Conservation (phyloP, 2,329 filamentous ascomycete species). For the Ascosphaera aggregata region DNA sequence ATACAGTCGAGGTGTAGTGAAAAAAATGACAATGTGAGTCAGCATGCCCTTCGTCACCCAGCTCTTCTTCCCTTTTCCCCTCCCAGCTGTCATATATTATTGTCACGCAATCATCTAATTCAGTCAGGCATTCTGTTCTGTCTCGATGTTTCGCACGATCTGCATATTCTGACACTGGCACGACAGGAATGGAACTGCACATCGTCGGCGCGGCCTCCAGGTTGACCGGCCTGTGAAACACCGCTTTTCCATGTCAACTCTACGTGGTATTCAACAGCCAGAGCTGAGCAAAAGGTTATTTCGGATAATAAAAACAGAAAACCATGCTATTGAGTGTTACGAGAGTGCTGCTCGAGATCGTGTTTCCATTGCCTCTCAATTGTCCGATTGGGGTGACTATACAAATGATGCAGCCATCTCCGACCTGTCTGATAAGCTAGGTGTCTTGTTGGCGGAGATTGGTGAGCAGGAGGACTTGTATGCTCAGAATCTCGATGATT, state of each 20-base stretch:
- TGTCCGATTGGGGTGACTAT: slow-evolving; percentile 90
- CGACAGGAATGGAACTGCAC: neutral
- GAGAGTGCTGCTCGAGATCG: slow-evolving; percentile 71
- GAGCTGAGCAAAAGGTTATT: slow-evolving; percentile 76
- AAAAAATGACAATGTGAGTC: too few relatives aligned
- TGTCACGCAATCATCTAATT: too few relatives aligned
- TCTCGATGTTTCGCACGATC: neutral
- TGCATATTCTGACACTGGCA: too few relatives aligned
- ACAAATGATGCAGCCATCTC: slow-evolving; percentile 70
- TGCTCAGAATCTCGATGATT: slow-evolving; percentile 70
- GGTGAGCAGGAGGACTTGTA: slow-evolving; percentile 84
- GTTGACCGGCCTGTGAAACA: slow-evolving; percentile 28
- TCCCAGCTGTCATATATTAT: too few relatives aligned
- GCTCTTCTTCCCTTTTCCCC: too few relatives aligned
- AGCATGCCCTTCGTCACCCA: too few relatives aligned
- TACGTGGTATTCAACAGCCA: slow-evolving; percentile 65
- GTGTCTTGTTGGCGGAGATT: slow-evolving; percentile 74
- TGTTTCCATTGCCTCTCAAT: slow-evolving; percentile 60
- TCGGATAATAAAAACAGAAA: slow-evolving; percentile 86
- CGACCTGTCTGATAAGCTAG: slow-evolving; percentile 88
- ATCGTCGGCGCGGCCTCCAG: slow-evolving; percentile 3
- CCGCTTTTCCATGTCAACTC: slow-evolving; percentile 64
- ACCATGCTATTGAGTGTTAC: slow-evolving; percentile 64
- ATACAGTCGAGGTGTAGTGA: too few relatives aligned
- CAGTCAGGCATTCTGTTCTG: too few relatives aligned